Evolutionary conservation across 805 yeast species (phyloP), one percentile per base, ranked within the genome.

Genomic region (Lipomyces spencermartinsiae): DNA sequence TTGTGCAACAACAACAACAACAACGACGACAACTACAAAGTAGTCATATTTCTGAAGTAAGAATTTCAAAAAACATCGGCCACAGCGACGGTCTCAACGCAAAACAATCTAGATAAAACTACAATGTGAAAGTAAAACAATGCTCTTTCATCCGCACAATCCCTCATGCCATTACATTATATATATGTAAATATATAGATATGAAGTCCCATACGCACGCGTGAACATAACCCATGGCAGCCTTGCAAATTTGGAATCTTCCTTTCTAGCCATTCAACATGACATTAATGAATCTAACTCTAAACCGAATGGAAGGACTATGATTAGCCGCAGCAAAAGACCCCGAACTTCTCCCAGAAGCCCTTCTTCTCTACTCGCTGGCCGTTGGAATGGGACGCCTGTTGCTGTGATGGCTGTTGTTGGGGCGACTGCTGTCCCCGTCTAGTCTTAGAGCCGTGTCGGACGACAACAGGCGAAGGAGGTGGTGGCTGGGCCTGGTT

Each of bases 401-500:
- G 70, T 56, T 71, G 71, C 54, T 64, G 71, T 51, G 60, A 39
- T 25, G 61, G 65, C 63, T 53, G 68, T 61, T 63, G 75, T 62
- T 67, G 75, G 31, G 63, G 63, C 19, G 68, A 70, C 61, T 63
- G 70, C 57, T 72, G 67, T 49, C 75, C 67, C 59, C 66, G 71
- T 12, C 79, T 74, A 55, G 80, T 64, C 70, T 75, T 76, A 72
- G 77, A 72, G 59, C 76, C 73, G 68, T 78, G 77, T 43, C 81
- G 73, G 66, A 73, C 73, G 73, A 78, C 70, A 10, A 78, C 79
- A 6, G 80, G 76, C 51, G 73, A 71, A 29, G 80, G 79, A 33
- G 80, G 77, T 19, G 79, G 74, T 14, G 78, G 78, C 63, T 72
- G 75, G n/a, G 84, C 81, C 59, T 84, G 83, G 71, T 82, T 83